Base-by-base conservation (phyloP, 75 land plant species). In the Pinus taeda region DNA sequence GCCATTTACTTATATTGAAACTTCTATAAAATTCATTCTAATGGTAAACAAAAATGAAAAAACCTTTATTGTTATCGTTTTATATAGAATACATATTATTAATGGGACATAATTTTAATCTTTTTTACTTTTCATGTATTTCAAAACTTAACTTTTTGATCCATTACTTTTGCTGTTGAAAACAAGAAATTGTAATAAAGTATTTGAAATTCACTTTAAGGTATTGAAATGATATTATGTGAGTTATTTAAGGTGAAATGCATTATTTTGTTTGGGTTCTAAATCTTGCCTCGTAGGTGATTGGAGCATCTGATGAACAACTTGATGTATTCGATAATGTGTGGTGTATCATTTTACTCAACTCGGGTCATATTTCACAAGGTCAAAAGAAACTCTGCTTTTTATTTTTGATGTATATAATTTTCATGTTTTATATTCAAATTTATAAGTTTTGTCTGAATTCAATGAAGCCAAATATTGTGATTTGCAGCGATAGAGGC, bases 221-320 rank as follows among this genome's bases (percentile, higher is more conserved):
- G 22, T 75, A 56, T 17, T 56, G 18, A 62, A 62, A 62, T 11
- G 11, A 9, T 26, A 2, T 26, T 62, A 24, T 62, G 55, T 9
- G 55, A 49, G 55, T 49, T 9, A 49, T 9, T 49, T 49, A 9
- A 49, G 11, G 55, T 49, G 55, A 49, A 49, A 49, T 49, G 2
- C 55, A 9, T 49, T 49, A 45, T 49, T 49, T 49, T 49, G 55
- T 0, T 49, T 49, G 55, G 2, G 55, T 49, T 49, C 12, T 9
- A 49, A 45, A 49, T 49, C 1, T 49, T 24, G 82, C 8, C 49
- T 81, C 15, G 72, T 59, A 96, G 99, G 86, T 94, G 76, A 88
- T 96, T 76, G 99, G 97, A 22, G 99, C 99, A 80, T 96, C 99
- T n/a, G 89, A 94, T 84, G 97, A 92, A 74, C 99, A 96, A 75